phyloP scores from a whole-genome alignment of 2,329 filamentous ascomycete genomes.

The Drechmeria coniospora region DNA sequence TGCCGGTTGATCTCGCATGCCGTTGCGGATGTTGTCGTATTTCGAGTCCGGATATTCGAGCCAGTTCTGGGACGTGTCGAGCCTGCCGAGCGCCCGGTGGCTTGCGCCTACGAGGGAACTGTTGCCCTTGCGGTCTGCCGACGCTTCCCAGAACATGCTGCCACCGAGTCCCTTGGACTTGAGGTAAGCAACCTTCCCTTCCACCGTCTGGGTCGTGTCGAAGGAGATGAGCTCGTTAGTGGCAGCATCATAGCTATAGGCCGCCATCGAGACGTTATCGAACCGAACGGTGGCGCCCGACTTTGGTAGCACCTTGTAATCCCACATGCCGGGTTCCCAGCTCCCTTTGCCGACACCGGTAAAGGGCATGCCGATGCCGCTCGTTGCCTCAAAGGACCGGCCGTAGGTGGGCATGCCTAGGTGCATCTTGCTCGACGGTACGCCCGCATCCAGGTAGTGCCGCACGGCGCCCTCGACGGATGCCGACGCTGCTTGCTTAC shows the following conservation, averaged over 20 bases:
- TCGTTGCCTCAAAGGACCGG: constrained; percentile 23
- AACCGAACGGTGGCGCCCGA: constrained; percentile 40
- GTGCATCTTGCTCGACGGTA: constrained; percentile 51
- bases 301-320: constrained; percentile 63
- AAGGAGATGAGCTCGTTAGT: constrained; percentile 55
- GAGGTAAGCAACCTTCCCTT: constrained; percentile 51
- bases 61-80: constrained; percentile 32
- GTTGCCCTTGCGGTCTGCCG: constrained; percentile 44
- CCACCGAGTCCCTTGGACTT: constrained; percentile 49
- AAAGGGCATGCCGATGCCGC: constrained; percentile 50
- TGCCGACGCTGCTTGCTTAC: constrained; percentile 38
- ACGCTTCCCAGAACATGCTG: constrained; percentile 78
- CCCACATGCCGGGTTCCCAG: constrained; percentile 64
- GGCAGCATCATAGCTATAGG: constrained; percentile 52
- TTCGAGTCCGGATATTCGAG: constrained; percentile 36
- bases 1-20: too few relatives aligned
- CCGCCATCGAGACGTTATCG: constrained; percentile 43
- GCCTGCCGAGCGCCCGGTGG: constrained; percentile 22
- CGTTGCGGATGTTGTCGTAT: constrained; percentile 36
- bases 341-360: constrained; percentile 50
- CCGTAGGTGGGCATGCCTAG: constrained; percentile 56
- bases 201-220: constrained; percentile 45
- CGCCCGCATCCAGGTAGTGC: constrained; percentile 47
- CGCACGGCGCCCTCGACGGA: constrained; percentile 49
- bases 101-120: constrained; percentile 43